phyloP scores from a whole-genome alignment of 768 basidiomycete genomes.

The Cyathus striatus region DNA sequence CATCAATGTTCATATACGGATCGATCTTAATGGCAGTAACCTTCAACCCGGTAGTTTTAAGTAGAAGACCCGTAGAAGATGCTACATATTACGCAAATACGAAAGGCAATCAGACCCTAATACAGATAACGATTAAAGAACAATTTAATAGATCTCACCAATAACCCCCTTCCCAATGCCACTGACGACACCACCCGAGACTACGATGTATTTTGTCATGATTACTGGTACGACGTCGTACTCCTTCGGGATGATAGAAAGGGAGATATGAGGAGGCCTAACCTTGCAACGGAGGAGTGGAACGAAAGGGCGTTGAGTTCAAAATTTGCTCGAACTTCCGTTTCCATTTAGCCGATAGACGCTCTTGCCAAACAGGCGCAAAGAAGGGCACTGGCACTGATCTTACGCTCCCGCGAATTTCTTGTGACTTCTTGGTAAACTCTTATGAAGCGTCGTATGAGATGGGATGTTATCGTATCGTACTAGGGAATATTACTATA shows the following conservation, averaged over 20 bases:
- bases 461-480: too few species aligned
- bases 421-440: background rate
- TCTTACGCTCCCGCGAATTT: background rate
- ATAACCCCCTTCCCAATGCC: conserved; percentile 99
- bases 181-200: conserved; percentile 96
- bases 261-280: too few species aligned
- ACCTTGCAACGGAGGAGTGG: too few species aligned
- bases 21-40: conserved; percentile 99
- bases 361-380: conserved; percentile 1
- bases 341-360: background rate
- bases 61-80: conserved; percentile 90
- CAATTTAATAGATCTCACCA: conserved; percentile 75
- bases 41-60: conserved; percentile 93
- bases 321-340: background rate
- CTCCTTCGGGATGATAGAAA: too few species aligned
- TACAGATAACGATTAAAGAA: conserved; percentile 6
- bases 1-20: conserved; percentile 99
- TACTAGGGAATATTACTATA: too few species aligned
- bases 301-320: background rate
- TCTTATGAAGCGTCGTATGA: too few species aligned
- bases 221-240: too few species aligned
- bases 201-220: conserved; percentile 96
- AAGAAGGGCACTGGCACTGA: conserved; percentile 1
- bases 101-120: background rate
- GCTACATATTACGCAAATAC: conserved; percentile 42